Base-by-base conservation (phyloP, 2,329 filamentous ascomycete genomes). In the Arthrobotrys entomopaga region DNA sequence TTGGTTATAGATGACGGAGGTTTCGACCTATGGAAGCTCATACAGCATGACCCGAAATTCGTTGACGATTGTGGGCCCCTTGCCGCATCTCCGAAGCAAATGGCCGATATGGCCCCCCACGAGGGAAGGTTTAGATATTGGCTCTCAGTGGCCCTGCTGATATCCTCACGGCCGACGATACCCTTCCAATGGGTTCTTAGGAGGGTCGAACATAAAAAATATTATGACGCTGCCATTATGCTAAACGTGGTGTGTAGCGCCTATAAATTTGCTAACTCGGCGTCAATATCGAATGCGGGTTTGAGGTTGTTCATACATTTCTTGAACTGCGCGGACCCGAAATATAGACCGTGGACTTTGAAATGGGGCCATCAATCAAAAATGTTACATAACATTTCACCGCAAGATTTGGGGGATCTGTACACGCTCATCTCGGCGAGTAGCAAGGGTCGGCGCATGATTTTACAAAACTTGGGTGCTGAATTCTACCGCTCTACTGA, bases 281-380 rank as follows among this genome's bases (percentile, higher is more conserved):
- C 6, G 15, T 2, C 24, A 16, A 19, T 19, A 1, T 42, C 4
- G 26, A 53, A 50, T 19, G n/a, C 46, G 3, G 54, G 24, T 13
- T 38, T 53, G 15, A 46, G 34, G 19, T 42, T 73, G 43, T 73
- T 73, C 19, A 10, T 66, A 6, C 61, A 73, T 29, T 13, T 73
- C 8, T 22, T 73, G 19, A 73, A 34, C 20, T 10, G 34, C 1
- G 15, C 16, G 19, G 26, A 57, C 3, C 19, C 19, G 13, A 42
- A 34, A 15, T 66, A 73, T 43, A 19, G 40, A 26, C 0, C 8
- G 2, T 38, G 26, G 19, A 13, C 49, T 5, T 56, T 49, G 5
- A 26, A 56, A 22, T 50, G n/a, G 10, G 19, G 3, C 19, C 46
- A 50, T 20, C 19, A 5, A 4, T 22, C 46, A 11, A 15, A 5